Base-by-base conservation (phyloP, 2,329 filamentous ascomycete genomes). In the Pseudogymnoascus sp. region DNA sequence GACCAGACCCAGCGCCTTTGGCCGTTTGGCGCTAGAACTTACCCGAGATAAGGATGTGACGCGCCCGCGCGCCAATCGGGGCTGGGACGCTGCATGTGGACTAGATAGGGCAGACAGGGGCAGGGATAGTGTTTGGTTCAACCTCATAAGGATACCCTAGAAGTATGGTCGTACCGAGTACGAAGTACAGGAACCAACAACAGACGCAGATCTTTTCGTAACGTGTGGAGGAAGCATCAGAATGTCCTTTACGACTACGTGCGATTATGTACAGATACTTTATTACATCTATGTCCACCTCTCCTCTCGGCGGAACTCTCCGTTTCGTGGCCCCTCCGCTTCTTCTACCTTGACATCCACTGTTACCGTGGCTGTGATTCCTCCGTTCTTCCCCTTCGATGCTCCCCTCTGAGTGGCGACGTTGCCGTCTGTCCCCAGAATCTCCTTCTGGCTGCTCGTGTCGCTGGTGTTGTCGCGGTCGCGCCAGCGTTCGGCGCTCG, bases 401-500 rank as follows among this genome's bases (percentile, higher is more conserved):
- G 10, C 41, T 22, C n/a, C 14, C 26, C 61, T 37, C 6, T 33
- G 46, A 0, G 24, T 14, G 11, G 22, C 31, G 11, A 61, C 38
- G 40, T 31, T 46, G 60, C 38, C 26, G 2, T 62, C 61, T 26
- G 50, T 26, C 1, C 41, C 41, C 8, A 62, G 28, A n/a, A 62
- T 62, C 40, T 62, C 41, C 16, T 53, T 62, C 41, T 62, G 61
- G 28, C 61, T 62, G 61, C 61, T 62, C 28, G 43, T 59, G 6
- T 62, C 61, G 38, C 28, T 56, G 28, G 11, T 62, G 61, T 53
- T 62, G 38, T 62, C 61, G 41, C 61, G 61, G 38, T 62, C 61
- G 50, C 28, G 50, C 50, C 50, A 35, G 50, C 50, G n/a, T 22
- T 56, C 50, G 28, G 50, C 4, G 28, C 50, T 56, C 28, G 28